Percentiles rank a stretch among this genome's conserved stretches.
Evolutionary conservation across 768 basidiomycete species (phyloP).

Genomic region (Russula foetens): DNA sequence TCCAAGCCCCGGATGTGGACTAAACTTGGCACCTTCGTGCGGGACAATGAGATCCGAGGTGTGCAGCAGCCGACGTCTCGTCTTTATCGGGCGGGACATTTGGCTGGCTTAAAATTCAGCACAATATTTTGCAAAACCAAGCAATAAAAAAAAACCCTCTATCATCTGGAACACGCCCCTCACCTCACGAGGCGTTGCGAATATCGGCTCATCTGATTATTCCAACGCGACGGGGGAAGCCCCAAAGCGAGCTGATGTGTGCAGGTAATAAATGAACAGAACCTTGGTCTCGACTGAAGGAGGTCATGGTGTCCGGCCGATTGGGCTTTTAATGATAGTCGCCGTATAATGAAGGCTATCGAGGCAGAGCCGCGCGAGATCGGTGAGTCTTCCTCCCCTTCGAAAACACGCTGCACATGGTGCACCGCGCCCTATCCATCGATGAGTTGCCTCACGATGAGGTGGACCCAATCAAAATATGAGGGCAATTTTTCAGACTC

Average conservation of each 20-base stretch:
- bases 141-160: not conserved
- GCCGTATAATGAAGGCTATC: not conserved
- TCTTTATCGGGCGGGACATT: not conserved
- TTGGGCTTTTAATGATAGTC: not conserved
- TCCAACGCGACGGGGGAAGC: not conserved
- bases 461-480: not conserved
- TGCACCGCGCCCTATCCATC: constrained; percentile 4
- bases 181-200: not conserved
- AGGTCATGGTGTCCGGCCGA: not conserved
- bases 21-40: too few species aligned
- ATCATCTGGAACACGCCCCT: not conserved
- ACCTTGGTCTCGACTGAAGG: not conserved
- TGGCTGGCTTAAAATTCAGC: constrained; percentile 10
- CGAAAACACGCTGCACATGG: constrained; percentile 1
- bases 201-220: not conserved
- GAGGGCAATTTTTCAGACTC: constrained; percentile 5
- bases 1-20: not conserved
- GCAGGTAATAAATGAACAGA: constrained; percentile 2
- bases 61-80: not conserved
- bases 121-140: not conserved
- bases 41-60: not conserved
- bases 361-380: constrained; percentile 7
- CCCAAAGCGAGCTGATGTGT: not conserved
- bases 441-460: constrained; percentile 11
- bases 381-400: constrained; percentile 7